These are phyloP conservation scores for Albugo candida DNA, from an alignment of 352 stramenopile species.

Conservation along the genomic window DNA sequence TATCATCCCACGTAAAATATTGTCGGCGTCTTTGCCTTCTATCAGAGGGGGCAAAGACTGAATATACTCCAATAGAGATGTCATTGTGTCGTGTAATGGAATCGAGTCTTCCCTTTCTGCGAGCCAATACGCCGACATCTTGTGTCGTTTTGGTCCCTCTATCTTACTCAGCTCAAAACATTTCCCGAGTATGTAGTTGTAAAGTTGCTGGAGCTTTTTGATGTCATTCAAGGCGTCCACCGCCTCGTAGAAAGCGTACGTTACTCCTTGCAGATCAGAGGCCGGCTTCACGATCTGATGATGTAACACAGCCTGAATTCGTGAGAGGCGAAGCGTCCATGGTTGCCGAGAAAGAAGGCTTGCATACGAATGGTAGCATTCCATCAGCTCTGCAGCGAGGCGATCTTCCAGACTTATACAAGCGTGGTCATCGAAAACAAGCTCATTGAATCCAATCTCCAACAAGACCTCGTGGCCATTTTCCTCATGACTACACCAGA, in stretches of 20 bases:
- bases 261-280: neutral
- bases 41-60: no score
- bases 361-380: constrained; percentile 31
- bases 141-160: no score
- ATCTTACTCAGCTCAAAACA: constrained; percentile 17
- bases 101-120: no score
- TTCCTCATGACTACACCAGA: neutral
- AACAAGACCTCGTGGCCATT: constrained; percentile 10
- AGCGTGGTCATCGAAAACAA: constrained; percentile 63
- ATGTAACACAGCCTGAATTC: constrained; percentile 5
- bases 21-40: no score
- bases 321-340: constrained; percentile 23
- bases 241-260: constrained; percentile 16
- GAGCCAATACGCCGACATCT: no score
- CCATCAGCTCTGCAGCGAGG: constrained; percentile 34
- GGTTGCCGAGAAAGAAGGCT: constrained; percentile 25
- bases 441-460: constrained; percentile 26
- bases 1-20: no score
- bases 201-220: constrained; percentile 22
- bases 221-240: constrained; percentile 21
- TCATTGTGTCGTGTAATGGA: no score
- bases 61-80: no score
- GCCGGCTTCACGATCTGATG: neutral
- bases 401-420: constrained; percentile 43
- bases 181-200: constrained; percentile 31